Evolutionary conservation across 2,329 filamentous ascomycete species (phyloP), one percentile per base, ranked within the genome.

Genomic region (Myriosclerotinia scirpicola): DNA sequence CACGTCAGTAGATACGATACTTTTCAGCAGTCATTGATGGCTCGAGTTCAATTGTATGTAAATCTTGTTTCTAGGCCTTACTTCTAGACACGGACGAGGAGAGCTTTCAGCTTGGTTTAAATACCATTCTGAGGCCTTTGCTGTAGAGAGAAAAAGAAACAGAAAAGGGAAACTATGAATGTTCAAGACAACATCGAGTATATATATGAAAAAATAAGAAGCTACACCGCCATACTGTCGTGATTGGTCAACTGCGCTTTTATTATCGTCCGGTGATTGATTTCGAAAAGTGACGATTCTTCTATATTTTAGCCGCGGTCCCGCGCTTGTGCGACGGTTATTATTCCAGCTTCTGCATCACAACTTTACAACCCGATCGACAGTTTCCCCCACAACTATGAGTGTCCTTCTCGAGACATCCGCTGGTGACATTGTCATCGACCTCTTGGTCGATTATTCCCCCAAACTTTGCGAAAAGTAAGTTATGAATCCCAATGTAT

Each of bases 391-490:
- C 42, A 12, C 17, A 53, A 75, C 50, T 61, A 98, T 98, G 94
- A 97, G 92, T 70, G 94, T 97, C 65, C 85, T 98, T 40, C 84
- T 99, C 61, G 94, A 99, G 80, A 97, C 95, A 44, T 97, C 90
- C 67, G 86, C 89, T 1, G 94, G 94, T 75, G 95, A 99, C 78
- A 90, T 99, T 75, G 94, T 97, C 71, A 93, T 98, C 74, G 94
- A 99, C 78, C 84, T 99, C 34, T 82, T 97, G 69, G 88, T 95
- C 62, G 91, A 96, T 73, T 91, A 94, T 76, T 91, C 92, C 52
- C 95, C 94, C 1, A 94, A 89, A 78, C 88, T 93, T 73, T 98
- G 94, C 82, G 91, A 97, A 81, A 99, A 98, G 92, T 96, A 82
- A 83, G 90, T 84, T n/a, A 46, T 54, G 42, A 60, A 67, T 68